Conservation (phyloP, 495 filamentous ascomycete species). For the Lichina pygmaea region DNA sequence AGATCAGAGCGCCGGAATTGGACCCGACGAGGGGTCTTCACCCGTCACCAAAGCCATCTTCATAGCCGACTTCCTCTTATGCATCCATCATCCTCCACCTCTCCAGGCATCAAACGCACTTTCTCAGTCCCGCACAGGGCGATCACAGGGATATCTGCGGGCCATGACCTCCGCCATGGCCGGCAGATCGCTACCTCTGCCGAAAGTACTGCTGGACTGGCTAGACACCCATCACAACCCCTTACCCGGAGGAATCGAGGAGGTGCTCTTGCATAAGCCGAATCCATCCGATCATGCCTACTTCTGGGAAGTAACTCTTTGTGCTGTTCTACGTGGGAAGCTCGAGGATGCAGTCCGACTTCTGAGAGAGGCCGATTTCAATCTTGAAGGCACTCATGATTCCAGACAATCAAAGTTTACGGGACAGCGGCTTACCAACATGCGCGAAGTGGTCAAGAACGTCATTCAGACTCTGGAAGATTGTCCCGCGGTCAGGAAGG, state of each 20-base stretch:
- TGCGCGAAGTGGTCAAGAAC: conserved; percentile 37
- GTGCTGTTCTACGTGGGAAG: conserved; percentile 39
- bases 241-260: conserved; percentile 27
- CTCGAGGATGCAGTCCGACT: conserved; percentile 32
- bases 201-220: conserved; percentile 56
- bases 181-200: conserved; percentile 20
- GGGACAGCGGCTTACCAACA: conserved; percentile 41
- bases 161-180: conserved; percentile 4
- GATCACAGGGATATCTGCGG: conserved; percentile 1
- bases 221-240: conserved; percentile 39
- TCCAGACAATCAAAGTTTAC: conserved; percentile 21
- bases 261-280: conserved; percentile 31
- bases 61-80: conserved; percentile 20
- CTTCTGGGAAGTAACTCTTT: conserved; percentile 59
- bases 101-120: conserved; percentile 5
- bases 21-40: conserved; percentile 20
- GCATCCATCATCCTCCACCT: conserved; percentile 3
- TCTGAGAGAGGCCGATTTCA: conserved; percentile 44
- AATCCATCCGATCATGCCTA: conserved; percentile 42
- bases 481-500: conserved; percentile 34
- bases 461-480: conserved; percentile 35
- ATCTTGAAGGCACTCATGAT: too few species aligned
- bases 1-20: too few species aligned
- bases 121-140: conserved; percentile 4
- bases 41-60: conserved; percentile 45